phyloP scores from a whole-genome alignment of 768 basidiomycete genomes.

The Paxillus involutus region DNA sequence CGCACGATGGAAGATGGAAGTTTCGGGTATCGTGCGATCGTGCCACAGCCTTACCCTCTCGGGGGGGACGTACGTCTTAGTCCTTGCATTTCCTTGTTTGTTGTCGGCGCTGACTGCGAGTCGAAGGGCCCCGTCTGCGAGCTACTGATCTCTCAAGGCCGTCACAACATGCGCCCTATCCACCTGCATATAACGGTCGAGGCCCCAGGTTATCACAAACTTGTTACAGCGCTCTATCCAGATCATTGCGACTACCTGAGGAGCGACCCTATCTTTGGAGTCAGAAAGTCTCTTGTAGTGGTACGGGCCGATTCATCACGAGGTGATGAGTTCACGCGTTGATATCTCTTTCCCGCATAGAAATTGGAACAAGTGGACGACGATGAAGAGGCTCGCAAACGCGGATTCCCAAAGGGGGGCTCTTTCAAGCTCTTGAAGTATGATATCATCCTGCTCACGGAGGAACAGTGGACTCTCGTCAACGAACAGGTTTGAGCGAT shows the following conservation, averaged over 20 bases:
- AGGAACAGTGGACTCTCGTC: conserved; percentile 37
- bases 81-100: too few species aligned
- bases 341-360: conserved; percentile 30
- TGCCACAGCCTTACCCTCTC: conserved; percentile 70
- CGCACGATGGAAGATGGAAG: conserved; percentile 48
- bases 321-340: neutral
- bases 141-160: too few species aligned
- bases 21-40: conserved; percentile 74
- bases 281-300: conserved; percentile 74
- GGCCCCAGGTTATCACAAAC: too few species aligned
- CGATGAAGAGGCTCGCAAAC: conserved; percentile 48
- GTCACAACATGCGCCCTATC: too few species aligned
- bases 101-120: too few species aligned
- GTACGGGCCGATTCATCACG: conserved; percentile 42
- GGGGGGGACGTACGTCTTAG: conserved; percentile 58
- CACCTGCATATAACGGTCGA: too few species aligned
- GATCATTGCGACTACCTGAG: conserved; percentile 58
- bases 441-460: conserved; percentile 46
- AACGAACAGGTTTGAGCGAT: conserved; percentile 19
- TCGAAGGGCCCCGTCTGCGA: too few species aligned
- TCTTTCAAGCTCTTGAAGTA: too few species aligned
- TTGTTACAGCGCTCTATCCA: too few species aligned
- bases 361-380: conserved; percentile 54
- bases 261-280: conserved; percentile 82
- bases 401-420: too few species aligned